Evolutionary conservation across 495 filamentous ascomycete species (phyloP).

Genomic region (Penicillium canescens): DNA sequence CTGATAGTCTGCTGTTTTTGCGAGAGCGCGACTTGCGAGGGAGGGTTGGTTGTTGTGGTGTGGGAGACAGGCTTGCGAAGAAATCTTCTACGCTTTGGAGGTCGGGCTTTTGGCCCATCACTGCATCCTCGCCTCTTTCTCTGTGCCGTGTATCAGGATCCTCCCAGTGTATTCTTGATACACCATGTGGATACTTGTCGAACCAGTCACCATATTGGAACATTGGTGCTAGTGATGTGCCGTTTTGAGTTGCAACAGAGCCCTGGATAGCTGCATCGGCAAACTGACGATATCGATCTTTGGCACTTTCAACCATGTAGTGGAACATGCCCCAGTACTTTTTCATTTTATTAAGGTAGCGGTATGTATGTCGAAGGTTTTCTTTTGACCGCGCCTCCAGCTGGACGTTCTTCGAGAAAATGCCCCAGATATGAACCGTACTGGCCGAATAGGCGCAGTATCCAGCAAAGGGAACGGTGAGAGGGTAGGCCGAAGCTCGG

Average conservation of each 20-base stretch:
- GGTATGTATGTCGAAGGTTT: conserved; percentile 85
- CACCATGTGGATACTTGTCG: conserved; percentile 89
- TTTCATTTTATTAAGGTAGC: conserved; percentile 92
- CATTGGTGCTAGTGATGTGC: conserved; percentile 55
- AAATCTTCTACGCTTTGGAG: conserved; percentile 94
- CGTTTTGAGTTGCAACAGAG: conserved; percentile 51
- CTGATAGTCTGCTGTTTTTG: conserved; percentile 35
- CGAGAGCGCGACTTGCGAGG: conserved; percentile 41
- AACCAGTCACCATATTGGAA: conserved; percentile 99
- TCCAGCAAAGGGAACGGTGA: conserved; percentile 88
- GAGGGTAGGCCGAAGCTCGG: conserved; percentile 73
- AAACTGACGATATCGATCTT: conserved; percentile 83
- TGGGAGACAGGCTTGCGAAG: conserved; percentile 78
- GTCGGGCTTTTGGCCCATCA: conserved; percentile 81
- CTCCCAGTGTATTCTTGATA: conserved; percentile 79
- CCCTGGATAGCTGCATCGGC: conserved; percentile 68
- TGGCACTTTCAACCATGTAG: conserved; percentile 90
- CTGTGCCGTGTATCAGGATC: conserved; percentile 69
- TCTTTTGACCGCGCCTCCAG: conserved; percentile 78
- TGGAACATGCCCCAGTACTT: conserved; percentile 98
- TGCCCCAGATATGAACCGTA: conserved; percentile 88
- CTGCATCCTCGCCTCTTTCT: conserved; percentile 75
- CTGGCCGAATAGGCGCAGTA: conserved; percentile 93
- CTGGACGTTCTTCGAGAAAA: conserved; percentile 77
- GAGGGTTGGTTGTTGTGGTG: conserved; percentile 51